Evolutionary conservation across 495 filamentous ascomycete genomes (phyloP).

Genomic region (Xylaria curta): DNA sequence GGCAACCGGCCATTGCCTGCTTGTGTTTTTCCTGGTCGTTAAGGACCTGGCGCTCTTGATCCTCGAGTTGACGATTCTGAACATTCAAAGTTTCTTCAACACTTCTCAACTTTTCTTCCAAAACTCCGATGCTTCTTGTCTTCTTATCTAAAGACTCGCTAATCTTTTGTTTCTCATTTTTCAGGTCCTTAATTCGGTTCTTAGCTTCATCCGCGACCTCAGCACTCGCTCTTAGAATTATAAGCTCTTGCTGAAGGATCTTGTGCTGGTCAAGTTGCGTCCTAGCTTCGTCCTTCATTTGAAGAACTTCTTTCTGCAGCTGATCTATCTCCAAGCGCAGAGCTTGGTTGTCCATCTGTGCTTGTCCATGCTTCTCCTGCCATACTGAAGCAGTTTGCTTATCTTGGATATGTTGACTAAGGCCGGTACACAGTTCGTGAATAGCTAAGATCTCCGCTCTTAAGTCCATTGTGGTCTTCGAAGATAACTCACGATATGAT

Average conservation of each 20-base stretch:
- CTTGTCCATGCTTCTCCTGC: slow-evolving; percentile 28
- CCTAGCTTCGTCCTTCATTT: slow-evolving; percentile 23
- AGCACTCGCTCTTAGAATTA: slow-evolving; percentile 1
- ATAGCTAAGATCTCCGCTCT: slow-evolving; percentile 18
- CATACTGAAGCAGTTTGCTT: slow-evolving; percentile 27
- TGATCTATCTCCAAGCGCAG: slow-evolving; percentile 29
- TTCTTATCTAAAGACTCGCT: slow-evolving; percentile 28
- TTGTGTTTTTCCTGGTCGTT: slow-evolving; percentile 26
- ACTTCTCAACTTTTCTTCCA: slow-evolving; percentile 27
- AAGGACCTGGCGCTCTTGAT: slow-evolving; percentile 27
- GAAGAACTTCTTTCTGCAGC: slow-evolving; percentile 35
- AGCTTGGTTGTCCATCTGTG: slow-evolving; percentile 26
- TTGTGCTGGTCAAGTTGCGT: slow-evolving; percentile 3
- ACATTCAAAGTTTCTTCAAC: slow-evolving; percentile 31
- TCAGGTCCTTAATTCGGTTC: slow-evolving; percentile 6
- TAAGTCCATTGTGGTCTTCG: neutral
- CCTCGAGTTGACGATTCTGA: slow-evolving; percentile 23
- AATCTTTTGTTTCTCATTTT: slow-evolving; percentile 22
- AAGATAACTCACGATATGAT: slow-evolving; percentile 18
- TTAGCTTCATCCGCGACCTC: neutral
- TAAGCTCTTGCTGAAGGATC: slow-evolving; percentile 26
- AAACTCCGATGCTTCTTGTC: slow-evolving; percentile 9
- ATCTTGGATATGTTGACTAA: slow-evolving; percentile 13
- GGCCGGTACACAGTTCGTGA: slow-evolving; percentile 1
- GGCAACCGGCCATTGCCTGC: slow-evolving; percentile 23